A percentile compares a stretch with the other conserved stretches of the same genome.
These are phyloP conservation scores for Rubia occidens DNA, from an alignment of 305 asterid genomes.

Conservation along the genomic window DNA sequence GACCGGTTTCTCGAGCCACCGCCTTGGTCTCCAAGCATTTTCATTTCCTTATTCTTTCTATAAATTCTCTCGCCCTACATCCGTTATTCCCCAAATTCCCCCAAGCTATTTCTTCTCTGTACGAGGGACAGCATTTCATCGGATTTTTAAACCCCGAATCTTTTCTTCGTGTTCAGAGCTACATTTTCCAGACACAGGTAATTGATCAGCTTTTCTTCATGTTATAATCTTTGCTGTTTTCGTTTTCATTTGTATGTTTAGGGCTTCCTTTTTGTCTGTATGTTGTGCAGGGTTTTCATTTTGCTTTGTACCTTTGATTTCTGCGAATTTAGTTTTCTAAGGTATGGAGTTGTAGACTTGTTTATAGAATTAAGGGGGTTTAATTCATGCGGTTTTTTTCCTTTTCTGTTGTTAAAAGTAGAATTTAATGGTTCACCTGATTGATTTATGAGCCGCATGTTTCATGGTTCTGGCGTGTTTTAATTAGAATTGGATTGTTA, in stretches of 20 bases:
- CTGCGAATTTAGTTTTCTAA: not conserved
- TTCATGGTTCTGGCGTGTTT: slow-evolving; percentile 8
- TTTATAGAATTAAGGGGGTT: not conserved
- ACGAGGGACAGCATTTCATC: not conserved
- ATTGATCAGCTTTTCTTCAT: not conserved
- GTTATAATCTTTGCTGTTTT: not conserved
- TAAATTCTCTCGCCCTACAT: not conserved
- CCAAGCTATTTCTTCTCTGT: not conserved
- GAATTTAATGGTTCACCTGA: not conserved
- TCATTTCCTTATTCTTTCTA: not conserved
- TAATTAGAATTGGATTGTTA: not conserved
- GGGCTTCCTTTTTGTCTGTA: too few relatives aligned
- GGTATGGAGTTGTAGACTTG: not conserved
- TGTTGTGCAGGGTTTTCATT: not conserved
- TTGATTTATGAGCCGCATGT: not conserved
- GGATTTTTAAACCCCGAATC: not conserved
- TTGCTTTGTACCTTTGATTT: not conserved
- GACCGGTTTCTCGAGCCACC: not conserved
- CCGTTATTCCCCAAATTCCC: not conserved
- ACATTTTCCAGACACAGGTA: slow-evolving; percentile 4
- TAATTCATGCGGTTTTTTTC: not conserved
- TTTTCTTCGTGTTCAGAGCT: not conserved
- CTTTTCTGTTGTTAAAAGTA: not conserved
- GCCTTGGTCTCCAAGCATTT: slow-evolving; percentile 18
- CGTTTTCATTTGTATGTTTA: not conserved